Base-by-base conservation (phyloP, 2,329 filamentous ascomycete species). In the Aspergillus carbonarius region DNA sequence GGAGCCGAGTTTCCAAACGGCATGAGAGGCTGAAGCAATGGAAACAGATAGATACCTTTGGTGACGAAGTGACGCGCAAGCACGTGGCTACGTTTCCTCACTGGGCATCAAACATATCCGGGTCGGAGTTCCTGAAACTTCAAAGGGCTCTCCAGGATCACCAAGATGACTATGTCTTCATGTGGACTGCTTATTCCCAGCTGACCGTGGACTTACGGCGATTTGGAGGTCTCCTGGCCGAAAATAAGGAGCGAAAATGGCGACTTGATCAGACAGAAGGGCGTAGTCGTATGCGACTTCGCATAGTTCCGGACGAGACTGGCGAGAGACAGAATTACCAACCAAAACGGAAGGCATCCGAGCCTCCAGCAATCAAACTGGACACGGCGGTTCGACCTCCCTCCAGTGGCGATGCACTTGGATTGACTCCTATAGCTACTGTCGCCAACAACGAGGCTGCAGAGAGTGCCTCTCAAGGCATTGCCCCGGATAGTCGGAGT, bases 41-140 rank as follows among this genome's bases (percentile, higher is more conserved):
- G 93, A 85, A 90, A 42, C 75, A 82, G 2, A 89, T 93, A 63
- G 87, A 88, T 52, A 75, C 85, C 4, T 82, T 83, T 20, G 83
- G 83, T 9, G 90, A 96, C 17, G 90, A 89, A 63, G 81, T 89
- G 15, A 83, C 93, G 58, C 82, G 89, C 55, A 87, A 87, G n/a
- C 93, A 98, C 69, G 91, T 96, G 68, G 87, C 90, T 64, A 90
- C 91, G 0, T 93, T 95, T 57, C 88, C 86, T 40, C 88, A 93
- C 59, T 99, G 93, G 95, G 90, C 93, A 79, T 92, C 93, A 67
- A 98, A 96, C 68, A 96, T 99, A 40, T 95, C 93, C 73, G 88
- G 89, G 50, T 92, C 93, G 0, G 95, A 99, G 72, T 89, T 95
- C 64, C 85, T 93, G 70, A 98, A 96, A 72, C 89, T 96, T 64